Percentiles rank a stretch among this genome's conserved stretches.
These are phyloP conservation scores for Henckelia pumila DNA, from an alignment of 257 asterid species.

Conservation along the genomic window DNA sequence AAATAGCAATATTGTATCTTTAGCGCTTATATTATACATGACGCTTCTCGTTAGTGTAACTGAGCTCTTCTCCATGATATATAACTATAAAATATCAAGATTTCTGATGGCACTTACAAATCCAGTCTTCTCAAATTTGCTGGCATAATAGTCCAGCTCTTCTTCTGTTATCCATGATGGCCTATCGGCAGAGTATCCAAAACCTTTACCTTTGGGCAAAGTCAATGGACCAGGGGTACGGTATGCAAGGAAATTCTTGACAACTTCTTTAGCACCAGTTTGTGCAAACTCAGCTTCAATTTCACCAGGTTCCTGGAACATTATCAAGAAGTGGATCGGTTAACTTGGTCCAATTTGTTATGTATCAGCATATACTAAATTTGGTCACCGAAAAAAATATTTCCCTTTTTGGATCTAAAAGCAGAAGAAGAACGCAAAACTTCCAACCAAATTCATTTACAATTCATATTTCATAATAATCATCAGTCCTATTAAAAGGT, in stretches of 20 bases:
- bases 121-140: constrained; percentile 24
- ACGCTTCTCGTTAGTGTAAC: neutral
- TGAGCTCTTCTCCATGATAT: neutral
- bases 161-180: constrained; percentile 34
- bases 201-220: constrained; percentile 46
- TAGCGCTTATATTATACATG: neutral
- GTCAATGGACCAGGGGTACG: constrained; percentile 47
- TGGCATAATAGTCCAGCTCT: constrained; percentile 27
- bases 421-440: neutral
- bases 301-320: constrained; percentile 48
- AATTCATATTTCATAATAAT: neutral
- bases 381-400: neutral
- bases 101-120: constrained; percentile 22
- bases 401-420: neutral
- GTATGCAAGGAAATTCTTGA: constrained; percentile 40
- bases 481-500: neutral
- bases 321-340: neutral
- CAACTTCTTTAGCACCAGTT: constrained; percentile 41
- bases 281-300: constrained; percentile 57
- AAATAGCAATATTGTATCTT: too few relatives aligned
- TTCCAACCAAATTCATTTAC: neutral
- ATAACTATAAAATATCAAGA: neutral
- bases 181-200: constrained; percentile 8
- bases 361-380: neutral
- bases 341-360: neutral